A percentile compares a stretch with the other conserved stretches of the same genome.
These are phyloP conservation scores for Tilletia caries DNA, from an alignment of 1,284 basidiomycete genomes.

Conservation along the genomic window DNA sequence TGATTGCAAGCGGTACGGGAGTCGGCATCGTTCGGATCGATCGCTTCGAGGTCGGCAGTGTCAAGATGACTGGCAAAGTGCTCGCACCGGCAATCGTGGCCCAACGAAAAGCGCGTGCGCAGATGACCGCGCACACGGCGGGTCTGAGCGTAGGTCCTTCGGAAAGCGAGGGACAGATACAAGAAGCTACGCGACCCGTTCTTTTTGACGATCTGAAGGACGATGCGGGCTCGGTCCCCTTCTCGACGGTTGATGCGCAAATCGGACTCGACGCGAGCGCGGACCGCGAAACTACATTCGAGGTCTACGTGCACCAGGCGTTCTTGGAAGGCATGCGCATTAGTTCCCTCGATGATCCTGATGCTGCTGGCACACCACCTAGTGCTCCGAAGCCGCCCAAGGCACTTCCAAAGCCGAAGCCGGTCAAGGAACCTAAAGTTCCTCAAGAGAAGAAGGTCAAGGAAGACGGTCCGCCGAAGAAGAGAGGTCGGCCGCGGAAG, in stretches of 20 bases:
- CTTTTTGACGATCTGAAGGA: too few species aligned
- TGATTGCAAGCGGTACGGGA: constrained; percentile 1
- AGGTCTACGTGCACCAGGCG: too few species aligned
- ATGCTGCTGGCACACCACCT: too few species aligned
- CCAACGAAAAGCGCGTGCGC: not conserved
- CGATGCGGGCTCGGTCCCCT: not conserved
- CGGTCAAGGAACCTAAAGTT: not conserved
- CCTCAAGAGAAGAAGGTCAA: too few species aligned
- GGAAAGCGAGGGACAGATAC: too few species aligned
- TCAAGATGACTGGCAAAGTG: not conserved
- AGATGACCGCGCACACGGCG: too few species aligned
- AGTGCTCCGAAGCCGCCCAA: too few species aligned
- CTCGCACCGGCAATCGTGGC: not conserved
- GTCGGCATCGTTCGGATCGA: not conserved
- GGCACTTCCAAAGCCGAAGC: not conserved
- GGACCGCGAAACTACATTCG: not conserved
- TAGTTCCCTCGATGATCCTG: too few species aligned
- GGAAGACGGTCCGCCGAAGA: not conserved
- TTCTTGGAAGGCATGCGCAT: too few species aligned
- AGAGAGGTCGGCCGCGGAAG: not conserved
- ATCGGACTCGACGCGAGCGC: not conserved
- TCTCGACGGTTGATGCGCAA: not conserved
- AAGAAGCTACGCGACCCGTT: too few species aligned
- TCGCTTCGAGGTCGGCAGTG: not conserved
- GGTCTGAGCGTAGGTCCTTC: too few species aligned